Base-by-base conservation (phyloP, 2,329 filamentous ascomycete genomes). In the Sclerotiophoma versabilis region DNA sequence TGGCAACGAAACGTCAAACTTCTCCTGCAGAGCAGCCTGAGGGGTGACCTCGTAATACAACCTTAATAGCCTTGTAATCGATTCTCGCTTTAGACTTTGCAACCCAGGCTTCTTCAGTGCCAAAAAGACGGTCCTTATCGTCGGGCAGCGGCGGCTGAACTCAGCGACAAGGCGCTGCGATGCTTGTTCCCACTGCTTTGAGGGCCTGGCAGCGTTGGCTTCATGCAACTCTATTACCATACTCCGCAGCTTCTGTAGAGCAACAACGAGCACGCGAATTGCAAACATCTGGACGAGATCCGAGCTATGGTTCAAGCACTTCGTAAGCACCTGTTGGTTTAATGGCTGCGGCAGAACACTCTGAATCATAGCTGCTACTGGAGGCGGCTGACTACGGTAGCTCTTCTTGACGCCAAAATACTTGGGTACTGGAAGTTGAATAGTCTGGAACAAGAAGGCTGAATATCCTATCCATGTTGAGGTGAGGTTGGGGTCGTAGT, bases 401-500 rank as follows among this genome's bases (percentile, higher is more conserved):
- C 80, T 81, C 11, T 84, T 81, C 33, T 80, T 80, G 63, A 87
- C 85, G 11, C 92, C 92, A 68, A 93, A 91, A 56, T 84, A 84
- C 22, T 79, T 71, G 2, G 93, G 93, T 2, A 96, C 80, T 1
- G 88, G 86, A 29, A 96, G 79, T 52, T 88, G 84, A 38, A 97
- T 86, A 1, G 88, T 86, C 57, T 89, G 90, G 74, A 96, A 96
- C 5, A 99, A 77, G 58, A 98, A 91, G 0, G 92, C 87, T 0
- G 92, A 92, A 71, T 96, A 96, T 34, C 93, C 93, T 63, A 98
- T 90, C 95, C 95, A 99, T 0, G 92, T 95, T 37, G 92, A 88
- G 3, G 92, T 95, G 5, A 96, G 82, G 70, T 96, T 98, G 0
- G 95, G 93, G 34, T 98, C 93, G 59, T 96, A 92, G 0, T 88